Conservation (phyloP, 2,329 filamentous ascomycete species). For the Aspergillus luchuensis region DNA sequence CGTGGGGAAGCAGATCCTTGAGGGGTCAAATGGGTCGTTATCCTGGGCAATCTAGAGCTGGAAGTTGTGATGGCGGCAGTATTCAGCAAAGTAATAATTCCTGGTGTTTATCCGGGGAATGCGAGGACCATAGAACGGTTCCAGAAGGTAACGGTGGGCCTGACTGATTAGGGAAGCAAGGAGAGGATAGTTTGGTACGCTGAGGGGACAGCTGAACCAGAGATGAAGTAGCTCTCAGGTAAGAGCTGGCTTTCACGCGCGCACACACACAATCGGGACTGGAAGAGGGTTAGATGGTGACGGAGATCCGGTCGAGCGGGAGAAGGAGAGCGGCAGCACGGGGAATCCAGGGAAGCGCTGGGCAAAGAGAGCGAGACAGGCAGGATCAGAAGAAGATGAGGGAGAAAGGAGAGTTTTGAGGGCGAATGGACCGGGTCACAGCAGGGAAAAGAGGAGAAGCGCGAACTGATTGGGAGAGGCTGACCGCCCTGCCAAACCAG, state of each 20-base stretch:
- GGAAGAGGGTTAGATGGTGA: too few species aligned
- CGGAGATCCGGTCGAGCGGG: not conserved
- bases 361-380: too few species aligned
- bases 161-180: not conserved
- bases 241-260: not conserved
- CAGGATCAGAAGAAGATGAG: too few species aligned
- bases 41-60: constrained; percentile 7
- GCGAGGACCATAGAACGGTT: constrained; percentile 7
- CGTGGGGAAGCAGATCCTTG: not conserved
- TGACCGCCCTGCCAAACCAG: constrained; percentile 10
- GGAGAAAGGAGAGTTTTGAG: too few species aligned
- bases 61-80: not conserved
- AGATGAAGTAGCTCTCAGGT: not conserved
- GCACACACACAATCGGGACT: too few species aligned
- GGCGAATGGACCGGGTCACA: too few species aligned
- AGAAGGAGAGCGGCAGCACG: too few species aligned
- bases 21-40: constrained; percentile 4
- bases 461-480: not conserved
- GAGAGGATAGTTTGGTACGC: not conserved
- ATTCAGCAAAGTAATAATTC: constrained; percentile 2
- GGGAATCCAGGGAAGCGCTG: too few species aligned
- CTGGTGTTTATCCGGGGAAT: constrained; percentile 12
- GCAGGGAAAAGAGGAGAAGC: too few species aligned
- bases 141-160: constrained; percentile 11
- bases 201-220: not conserved